A percentile compares a stretch with the other conserved stretches of the same genome.
These are phyloP conservation scores for Ogataea pignaliae DNA, from an alignment of 805 yeast genomes.

Conservation along the genomic window DNA sequence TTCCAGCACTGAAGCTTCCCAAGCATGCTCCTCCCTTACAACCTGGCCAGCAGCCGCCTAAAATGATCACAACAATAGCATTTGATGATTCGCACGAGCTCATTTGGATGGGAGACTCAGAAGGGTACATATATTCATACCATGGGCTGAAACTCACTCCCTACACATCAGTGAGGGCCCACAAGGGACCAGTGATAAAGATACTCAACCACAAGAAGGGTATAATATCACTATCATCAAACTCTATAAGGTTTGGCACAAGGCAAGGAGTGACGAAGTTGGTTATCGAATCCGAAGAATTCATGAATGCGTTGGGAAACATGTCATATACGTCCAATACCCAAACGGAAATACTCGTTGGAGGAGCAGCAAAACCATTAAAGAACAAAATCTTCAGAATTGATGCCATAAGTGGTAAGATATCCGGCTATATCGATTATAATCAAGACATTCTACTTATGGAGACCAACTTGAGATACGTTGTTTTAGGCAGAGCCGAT, in stretches of 20 bases:
- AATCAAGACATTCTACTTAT: constrained; percentile 42
- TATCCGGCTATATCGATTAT: constrained; percentile 37
- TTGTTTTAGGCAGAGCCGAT: constrained; percentile 53
- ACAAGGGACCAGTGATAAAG: constrained; percentile 44
- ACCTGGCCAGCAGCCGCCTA: constrained; percentile 16
- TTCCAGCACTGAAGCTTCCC: constrained; percentile 24
- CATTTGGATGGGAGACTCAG: constrained; percentile 79
- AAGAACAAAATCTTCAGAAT: constrained; percentile 34
- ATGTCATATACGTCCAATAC: constrained; percentile 40
- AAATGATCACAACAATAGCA: constrained; percentile 29
- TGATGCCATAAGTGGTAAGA: constrained; percentile 36
- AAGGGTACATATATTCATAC: constrained; percentile 43
- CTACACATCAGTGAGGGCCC: constrained; percentile 57
- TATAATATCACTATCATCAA: constrained; percentile 50
- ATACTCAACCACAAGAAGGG: constrained; percentile 53
- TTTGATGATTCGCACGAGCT: constrained; percentile 76
- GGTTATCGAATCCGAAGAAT: constrained; percentile 23
- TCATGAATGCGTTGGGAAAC: constrained; percentile 31
- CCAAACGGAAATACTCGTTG: constrained; percentile 42
- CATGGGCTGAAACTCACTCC: constrained; percentile 45
- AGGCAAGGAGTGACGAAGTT: constrained; percentile 51
- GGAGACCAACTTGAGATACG: constrained; percentile 46
- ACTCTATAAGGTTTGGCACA: constrained; percentile 48
- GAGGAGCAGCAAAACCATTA: constrained; percentile 29
- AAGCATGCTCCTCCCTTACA: constrained; percentile 16